Evolutionary conservation across 345 rosid species (phyloP).

Genomic region (Rubroshorea leprosula): DNA sequence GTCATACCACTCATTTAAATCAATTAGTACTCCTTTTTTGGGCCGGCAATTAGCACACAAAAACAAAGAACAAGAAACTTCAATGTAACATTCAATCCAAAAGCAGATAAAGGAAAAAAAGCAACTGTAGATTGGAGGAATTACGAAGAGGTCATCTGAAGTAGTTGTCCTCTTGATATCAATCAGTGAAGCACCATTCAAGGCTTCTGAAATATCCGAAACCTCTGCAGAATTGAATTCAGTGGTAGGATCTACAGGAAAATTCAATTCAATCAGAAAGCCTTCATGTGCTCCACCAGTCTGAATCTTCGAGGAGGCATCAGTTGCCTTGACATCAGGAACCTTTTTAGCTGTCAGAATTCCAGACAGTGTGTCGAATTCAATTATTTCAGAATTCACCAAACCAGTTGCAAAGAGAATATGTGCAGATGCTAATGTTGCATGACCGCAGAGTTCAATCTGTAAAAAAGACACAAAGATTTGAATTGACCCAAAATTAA

Average conservation of each 20-base stretch:
- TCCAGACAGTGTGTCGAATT: constrained; percentile 65
- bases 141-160: constrained; percentile 43
- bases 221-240: constrained; percentile 32
- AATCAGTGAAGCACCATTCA: constrained; percentile 40
- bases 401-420: constrained; percentile 45
- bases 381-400: constrained; percentile 45
- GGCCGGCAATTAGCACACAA: no score
- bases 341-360: constrained; percentile 56
- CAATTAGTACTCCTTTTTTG: no score
- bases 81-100: no score
- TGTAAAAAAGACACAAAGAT: constrained; percentile 16
- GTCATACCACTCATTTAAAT: no score
- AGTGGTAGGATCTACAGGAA: constrained; percentile 34
- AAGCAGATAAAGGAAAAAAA: neutral
- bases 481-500: neutral
- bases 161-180: constrained; percentile 47
- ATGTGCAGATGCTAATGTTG: constrained; percentile 79
- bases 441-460: constrained; percentile 86
- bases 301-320: constrained; percentile 18
- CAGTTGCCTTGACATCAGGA: constrained; percentile 15
- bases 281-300: constrained; percentile 28
- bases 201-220: constrained; percentile 37
- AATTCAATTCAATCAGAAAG: constrained; percentile 46
- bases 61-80: neutral
- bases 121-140: neutral